These are phyloP conservation scores for Leucosporidium scottii DNA, from an alignment of 768 basidiomycete species.

Conservation along the genomic window DNA sequence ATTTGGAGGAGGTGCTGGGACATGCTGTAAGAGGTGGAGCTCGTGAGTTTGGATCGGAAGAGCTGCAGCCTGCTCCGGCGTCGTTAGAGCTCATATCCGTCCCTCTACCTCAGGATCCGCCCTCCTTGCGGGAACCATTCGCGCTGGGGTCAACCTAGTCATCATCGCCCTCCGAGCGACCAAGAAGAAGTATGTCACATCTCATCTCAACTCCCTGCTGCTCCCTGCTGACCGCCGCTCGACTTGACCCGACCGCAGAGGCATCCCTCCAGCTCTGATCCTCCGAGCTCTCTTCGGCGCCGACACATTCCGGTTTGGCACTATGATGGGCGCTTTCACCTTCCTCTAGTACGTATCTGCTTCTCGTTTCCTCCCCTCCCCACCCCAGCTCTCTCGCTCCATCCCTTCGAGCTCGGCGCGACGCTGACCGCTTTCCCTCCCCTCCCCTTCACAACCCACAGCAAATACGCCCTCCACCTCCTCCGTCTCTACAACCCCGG, in stretches of 20 bases:
- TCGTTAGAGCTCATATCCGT: neutral
- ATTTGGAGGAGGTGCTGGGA: constrained; percentile 58
- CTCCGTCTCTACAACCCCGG: constrained; percentile 37
- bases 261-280: constrained; percentile 59
- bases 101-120: constrained; percentile 58
- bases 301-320: constrained; percentile 76
- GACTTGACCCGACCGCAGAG: constrained; percentile 44
- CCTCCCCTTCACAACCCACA: neutral
- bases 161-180: constrained; percentile 67
- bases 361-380: constrained; percentile 33
- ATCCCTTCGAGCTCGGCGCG: constrained; percentile 41
- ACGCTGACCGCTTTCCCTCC: constrained; percentile 11
- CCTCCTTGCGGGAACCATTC: constrained; percentile 67
- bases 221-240: no score
- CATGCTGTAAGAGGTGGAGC: constrained; percentile 66
- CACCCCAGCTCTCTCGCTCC: constrained; percentile 32
- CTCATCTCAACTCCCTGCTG: neutral
- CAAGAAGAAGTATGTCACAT: constrained; percentile 54
- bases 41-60: constrained; percentile 50
- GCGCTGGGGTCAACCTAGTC: constrained; percentile 75
- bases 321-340: constrained; percentile 64
- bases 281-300: constrained; percentile 74
- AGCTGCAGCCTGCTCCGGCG: constrained; percentile 1
- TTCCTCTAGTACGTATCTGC: constrained; percentile 48
- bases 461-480: constrained; percentile 51